Evolutionary conservation across 176 grass and related monocot species (phyloP).

Genomic region (Phragmites australis): DNA sequence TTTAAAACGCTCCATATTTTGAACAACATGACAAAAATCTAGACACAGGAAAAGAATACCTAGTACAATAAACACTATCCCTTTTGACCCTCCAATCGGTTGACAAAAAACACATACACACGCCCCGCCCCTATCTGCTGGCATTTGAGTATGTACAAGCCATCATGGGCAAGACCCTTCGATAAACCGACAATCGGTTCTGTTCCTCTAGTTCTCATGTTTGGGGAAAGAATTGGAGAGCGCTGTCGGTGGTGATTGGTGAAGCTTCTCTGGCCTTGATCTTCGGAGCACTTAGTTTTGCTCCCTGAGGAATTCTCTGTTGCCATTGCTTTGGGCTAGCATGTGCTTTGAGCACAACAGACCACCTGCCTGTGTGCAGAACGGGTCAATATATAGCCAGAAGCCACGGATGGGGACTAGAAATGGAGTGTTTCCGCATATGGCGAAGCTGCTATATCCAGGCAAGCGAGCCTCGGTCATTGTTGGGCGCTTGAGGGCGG

Average conservation of each 20-base stretch:
- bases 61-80: constrained; percentile 49
- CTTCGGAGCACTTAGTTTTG: neutral
- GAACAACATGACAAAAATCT: constrained; percentile 41
- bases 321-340: neutral
- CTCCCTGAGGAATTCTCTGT: constrained; percentile 25
- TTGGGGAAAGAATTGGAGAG: constrained; percentile 25
- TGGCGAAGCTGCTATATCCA: constrained; percentile 54
- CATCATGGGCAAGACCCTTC: constrained; percentile 38
- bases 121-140: constrained; percentile 39
- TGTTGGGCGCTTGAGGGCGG: constrained; percentile 77
- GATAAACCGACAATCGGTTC: constrained; percentile 8
- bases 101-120: constrained; percentile 35
- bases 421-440: constrained; percentile 7
- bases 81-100: constrained; percentile 36
- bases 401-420: constrained; percentile 20
- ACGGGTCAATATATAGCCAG: constrained; percentile 31
- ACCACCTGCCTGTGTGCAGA: constrained; percentile 12
- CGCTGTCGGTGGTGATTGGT: constrained; percentile 10
- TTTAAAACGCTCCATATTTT: constrained; percentile 35
- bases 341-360: constrained; percentile 17
- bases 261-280: constrained; percentile 14
- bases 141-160: constrained; percentile 62
- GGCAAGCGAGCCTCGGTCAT: constrained; percentile 74
- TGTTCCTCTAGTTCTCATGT: constrained; percentile 43
- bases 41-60: constrained; percentile 66